These are phyloP conservation scores for Geotrichum phurueaensis DNA, from an alignment of 1,139 yeast genomes.

Conservation along the genomic window DNA sequence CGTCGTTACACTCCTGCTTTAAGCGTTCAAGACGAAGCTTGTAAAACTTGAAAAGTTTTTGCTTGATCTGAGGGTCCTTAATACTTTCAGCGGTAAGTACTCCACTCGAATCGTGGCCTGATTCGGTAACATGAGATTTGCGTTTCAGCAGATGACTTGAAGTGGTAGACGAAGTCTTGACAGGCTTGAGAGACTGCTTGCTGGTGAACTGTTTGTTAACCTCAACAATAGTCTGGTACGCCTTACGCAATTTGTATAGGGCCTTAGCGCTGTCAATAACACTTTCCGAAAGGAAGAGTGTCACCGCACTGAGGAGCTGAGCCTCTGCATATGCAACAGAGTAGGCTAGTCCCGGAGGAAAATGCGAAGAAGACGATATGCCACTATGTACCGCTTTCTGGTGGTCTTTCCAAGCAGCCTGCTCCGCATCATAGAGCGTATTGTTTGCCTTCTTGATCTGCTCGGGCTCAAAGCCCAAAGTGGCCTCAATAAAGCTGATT, in stretches of 20 bases:
- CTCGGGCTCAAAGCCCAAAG: conserved; percentile 85
- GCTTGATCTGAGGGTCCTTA: conserved; percentile 16
- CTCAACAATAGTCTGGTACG: conserved; percentile 80
- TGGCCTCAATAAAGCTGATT: conserved; percentile 83
- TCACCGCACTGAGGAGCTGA: conserved; percentile 75
- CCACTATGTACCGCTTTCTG: conserved; percentile 51
- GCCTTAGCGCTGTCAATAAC: conserved; percentile 84
- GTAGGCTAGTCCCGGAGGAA: conserved; percentile 92
- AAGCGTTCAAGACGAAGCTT: conserved; percentile 15
- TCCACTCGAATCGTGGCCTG: conserved; percentile 6
- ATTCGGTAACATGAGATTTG: conserved; percentile 3
- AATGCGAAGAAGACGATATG: conserved; percentile 60
- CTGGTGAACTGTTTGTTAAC: conserved; percentile 44
- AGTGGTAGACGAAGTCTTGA: conserved; percentile 9
- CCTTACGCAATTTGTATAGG: conserved; percentile 72
- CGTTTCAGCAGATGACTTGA: not conserved
- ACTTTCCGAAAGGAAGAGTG: conserved; percentile 58
- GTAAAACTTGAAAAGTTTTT: conserved; percentile 13
- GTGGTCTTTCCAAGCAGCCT: conserved; percentile 58
- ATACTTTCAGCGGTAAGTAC: conserved; percentile 17
- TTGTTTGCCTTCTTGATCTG: conserved; percentile 74
- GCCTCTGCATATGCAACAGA: conserved; percentile 88
- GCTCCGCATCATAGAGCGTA: conserved; percentile 67
- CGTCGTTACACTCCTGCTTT: conserved; percentile 13
- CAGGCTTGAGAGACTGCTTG: not conserved